Evolutionary conservation across 352 stramenopile genomes (phyloP), one percentile per base, ranked within the genome.

Genomic region (Hyaloperonospora brassicae): DNA sequence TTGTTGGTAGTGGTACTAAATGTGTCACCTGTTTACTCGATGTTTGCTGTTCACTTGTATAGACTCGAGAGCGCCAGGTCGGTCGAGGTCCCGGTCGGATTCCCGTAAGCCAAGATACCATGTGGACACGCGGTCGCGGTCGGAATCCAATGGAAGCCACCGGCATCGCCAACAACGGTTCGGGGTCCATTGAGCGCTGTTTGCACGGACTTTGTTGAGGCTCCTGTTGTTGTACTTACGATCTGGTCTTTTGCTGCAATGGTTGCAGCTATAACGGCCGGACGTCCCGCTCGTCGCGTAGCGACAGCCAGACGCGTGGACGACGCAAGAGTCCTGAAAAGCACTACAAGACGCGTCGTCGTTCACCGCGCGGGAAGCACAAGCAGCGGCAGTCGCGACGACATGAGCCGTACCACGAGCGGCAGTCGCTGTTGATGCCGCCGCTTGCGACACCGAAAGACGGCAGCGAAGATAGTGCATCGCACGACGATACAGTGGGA

Each of bases 401-500:
- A 44, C 61, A 45, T n/a, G 64, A 66, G 25, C 68, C 61, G 57
- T 60, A 66, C 48, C 52, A 68, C 41, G 63, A 68, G 14, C 57
- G 61, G 2, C 60, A 72, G 36, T 30, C 31, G 10, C 48, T 62
- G 25, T 45, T 42, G 9, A 55, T 47, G 2, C 55, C 48, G 2
- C 52, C 47, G 8, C 40, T 55, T 42, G 17, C 47, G 9, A 40
- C 40, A 1, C 56, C 72, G 47, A 78, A 73, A 43, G 78, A 85
- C 36, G 71, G 65, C 4, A 88, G 75, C 38, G 83, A 89, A 12
- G 81, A 87, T 57, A 93, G 83, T 50, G 79, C 68, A 24, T 61
- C 65, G 17, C 83, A 93, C 36, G 83, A 93, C 55, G 83, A 94
- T 66, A 91, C 79, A 13, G 61, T 91, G 43, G 84, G 84, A n/a